phyloP scores from a whole-genome alignment of 2,329 filamentous ascomycete species.

The Trichoderma gracile region DNA sequence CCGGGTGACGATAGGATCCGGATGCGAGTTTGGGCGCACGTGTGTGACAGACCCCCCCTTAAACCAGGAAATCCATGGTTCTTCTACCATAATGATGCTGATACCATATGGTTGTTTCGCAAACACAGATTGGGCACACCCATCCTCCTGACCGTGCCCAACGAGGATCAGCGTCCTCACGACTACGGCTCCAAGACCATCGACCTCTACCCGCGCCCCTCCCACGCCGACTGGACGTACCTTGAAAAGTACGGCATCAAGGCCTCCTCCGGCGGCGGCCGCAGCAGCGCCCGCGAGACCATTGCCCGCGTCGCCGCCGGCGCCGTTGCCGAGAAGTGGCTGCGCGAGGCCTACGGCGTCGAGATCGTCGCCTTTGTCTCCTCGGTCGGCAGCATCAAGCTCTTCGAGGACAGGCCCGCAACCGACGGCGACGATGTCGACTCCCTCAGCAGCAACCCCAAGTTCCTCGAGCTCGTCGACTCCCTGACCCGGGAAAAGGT shows the following conservation, averaged over 20 bases:
- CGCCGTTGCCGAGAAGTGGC: slow-evolving; percentile 90
- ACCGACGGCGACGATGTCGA: slow-evolving; percentile 30
- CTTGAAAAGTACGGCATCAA: slow-evolving; percentile 96
- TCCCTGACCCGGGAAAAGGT: slow-evolving; percentile 73
- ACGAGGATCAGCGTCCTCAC: slow-evolving; percentile 88
- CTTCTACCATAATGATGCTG: slow-evolving; percentile 30
- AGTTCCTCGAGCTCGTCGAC: slow-evolving; percentile 73
- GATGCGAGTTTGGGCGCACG: slow-evolving; percentile 83
- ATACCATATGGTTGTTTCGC: too few species aligned
- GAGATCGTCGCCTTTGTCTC: slow-evolving; percentile 91
- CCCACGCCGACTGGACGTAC: slow-evolving; percentile 96
- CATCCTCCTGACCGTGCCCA: slow-evolving; percentile 82
- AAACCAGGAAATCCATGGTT: slow-evolving; percentile 28
- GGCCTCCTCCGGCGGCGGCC: slow-evolving; percentile 84
- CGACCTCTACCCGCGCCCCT: slow-evolving; percentile 86
- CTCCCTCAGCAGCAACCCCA: slow-evolving; percentile 70
- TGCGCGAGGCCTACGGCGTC: slow-evolving; percentile 75
- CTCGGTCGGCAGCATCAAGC: slow-evolving; percentile 66
- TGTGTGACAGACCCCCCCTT: slow-evolving; percentile 36
- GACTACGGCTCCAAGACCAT: slow-evolving; percentile 91
- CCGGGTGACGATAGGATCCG: neutral
- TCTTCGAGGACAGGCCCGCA: slow-evolving; percentile 30
- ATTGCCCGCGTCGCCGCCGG: slow-evolving; percentile 91
- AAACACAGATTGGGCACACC: slow-evolving; percentile 70
- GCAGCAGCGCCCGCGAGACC: slow-evolving; percentile 91